Evolutionary conservation across 305 asterid species (phyloP), one percentile per base, ranked within the genome.

Genomic region (Ilex paraguariensis): DNA sequence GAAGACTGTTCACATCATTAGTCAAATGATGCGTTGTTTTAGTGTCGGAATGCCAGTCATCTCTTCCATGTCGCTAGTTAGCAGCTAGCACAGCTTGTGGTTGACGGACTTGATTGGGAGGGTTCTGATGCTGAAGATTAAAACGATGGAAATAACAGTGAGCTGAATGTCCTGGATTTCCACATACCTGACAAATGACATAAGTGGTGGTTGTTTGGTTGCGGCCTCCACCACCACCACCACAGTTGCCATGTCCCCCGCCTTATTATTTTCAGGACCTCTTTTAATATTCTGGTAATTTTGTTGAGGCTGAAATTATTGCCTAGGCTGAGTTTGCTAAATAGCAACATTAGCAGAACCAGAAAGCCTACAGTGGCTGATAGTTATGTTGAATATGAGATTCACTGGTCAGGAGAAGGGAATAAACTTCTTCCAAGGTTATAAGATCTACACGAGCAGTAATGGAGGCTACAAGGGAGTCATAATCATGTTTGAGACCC

Each of bases 401-500:
- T 21, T 59, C 63, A 40, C 13, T 8, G 0, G 61, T 57, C 0
- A 44, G 32, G 15, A 59, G 52, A 0, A 46, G 10, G 4, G 52
- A 8, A 13, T 46, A 46, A 12, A 59, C 53, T 15, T 42, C 36
- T 17, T 59, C 33, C 33, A 42, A 11, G 7, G 32, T 59, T 1
- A n/a, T 3, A 3, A 52, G 7, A 21, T 42, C 63, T 6, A 5
- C 15, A 32, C 52, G 52, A 42, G 7, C 16, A 13, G 46, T 11
- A 12, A 57, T 13, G 6, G 50, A n/a, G 13, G 14, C 16, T 8
- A 44, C 61, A 0, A 57, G 44, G 9, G 63, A 59, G 36, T 59
- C 52, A 44, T 59, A 59, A 10, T 59, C 63, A 40, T 21, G 63
- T 5, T 53, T 53, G 6, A 59, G 39, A 16, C 63, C 52, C 7